Conservation (phyloP, 164 flowering plant species). For the Piper longum region DNA sequence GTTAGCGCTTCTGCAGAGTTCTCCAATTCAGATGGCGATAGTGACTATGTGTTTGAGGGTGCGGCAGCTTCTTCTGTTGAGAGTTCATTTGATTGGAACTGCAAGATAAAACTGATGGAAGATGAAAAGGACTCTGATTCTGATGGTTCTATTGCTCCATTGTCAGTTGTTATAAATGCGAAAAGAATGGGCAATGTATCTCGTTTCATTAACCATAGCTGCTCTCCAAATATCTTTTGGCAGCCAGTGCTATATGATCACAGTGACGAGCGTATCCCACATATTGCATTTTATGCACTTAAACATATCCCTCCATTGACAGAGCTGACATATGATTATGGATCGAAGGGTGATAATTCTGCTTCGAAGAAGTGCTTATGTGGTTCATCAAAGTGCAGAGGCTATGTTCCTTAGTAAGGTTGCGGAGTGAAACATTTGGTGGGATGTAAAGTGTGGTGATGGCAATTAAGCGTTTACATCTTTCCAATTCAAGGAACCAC, state of each 20-base stretch:
- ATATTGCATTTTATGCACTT: constrained; percentile 2
- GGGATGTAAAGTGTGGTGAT: no score
- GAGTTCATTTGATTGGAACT: constrained; percentile 12
- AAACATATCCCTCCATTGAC: constrained; percentile 4
- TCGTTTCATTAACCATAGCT: constrained; percentile 6
- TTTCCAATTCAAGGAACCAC: no score
- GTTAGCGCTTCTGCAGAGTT: constrained; percentile 14
- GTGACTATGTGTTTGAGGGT: constrained; percentile 23
- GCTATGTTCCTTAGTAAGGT: neutral
- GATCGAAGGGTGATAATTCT: neutral
- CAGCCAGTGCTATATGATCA: constrained; percentile 6
- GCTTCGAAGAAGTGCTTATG: constrained; percentile 2
- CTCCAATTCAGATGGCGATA: constrained; percentile 10
- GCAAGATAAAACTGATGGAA: constrained; percentile 14
- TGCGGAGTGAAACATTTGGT: neutral
- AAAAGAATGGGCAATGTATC: constrained; percentile 1
- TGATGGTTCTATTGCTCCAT: neutral
- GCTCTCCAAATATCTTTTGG: constrained; percentile 4
- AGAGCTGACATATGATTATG: constrained; percentile 4
- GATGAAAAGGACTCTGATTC: constrained; percentile 6
- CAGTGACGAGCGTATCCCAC: constrained; percentile 1
- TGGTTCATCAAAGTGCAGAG: constrained; percentile 5
- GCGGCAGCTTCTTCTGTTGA: constrained; percentile 16
- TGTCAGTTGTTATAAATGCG: constrained; percentile 1
- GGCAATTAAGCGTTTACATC: no score